Evolutionary conservation across 805 yeast genomes (phyloP), one percentile per base, ranked within the genome.

Genomic region (Lachancea sp.): DNA sequence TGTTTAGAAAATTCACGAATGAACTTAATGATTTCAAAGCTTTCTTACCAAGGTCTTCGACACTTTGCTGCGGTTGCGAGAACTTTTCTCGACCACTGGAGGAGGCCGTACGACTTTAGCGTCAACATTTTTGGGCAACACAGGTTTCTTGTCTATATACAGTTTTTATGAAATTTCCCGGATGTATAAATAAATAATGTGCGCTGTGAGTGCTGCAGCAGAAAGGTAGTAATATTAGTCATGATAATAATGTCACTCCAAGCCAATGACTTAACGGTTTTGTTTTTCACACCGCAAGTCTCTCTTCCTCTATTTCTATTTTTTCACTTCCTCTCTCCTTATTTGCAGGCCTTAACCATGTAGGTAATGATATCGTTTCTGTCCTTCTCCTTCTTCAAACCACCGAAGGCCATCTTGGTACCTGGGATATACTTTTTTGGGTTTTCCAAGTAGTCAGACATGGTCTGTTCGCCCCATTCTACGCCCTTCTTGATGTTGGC

Each of bases 401-500:
- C 98, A 74, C 96, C 98, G 62, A 90, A 92, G 53, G 98, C 97
- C 98, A 92, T 92, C 84, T 92, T 92, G 76, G 97, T 92, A 71
- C 98, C 98, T 67, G 98, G 98, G 58, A 92, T 88, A 78, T 88
- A 92, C 77, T 92, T 92, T 94, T 92, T 92, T 75, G 98, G 98
- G 85, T 92, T 92, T 73, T 84, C 95, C 71, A 92, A 80, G 83
- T 92, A 92, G 69, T 85, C 95, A 58, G 83, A 76, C 83, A 92
- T 78, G 68, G 87, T 77, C 66, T 88, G 88, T 63, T 80, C 88
- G 54, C 63, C 57, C 98, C 98, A 92, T 46, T 58, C 57, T 49
- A 92, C 95, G 64, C 88, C 94, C 74, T 88, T 88, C 75, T 82
- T 83, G 79, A 86, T 85, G 86, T 90, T 90, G 67, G 98, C 97